Evolutionary conservation across 176 grass and related monocot genomes (phyloP).

Genomic region (Oryza meyeriana): DNA sequence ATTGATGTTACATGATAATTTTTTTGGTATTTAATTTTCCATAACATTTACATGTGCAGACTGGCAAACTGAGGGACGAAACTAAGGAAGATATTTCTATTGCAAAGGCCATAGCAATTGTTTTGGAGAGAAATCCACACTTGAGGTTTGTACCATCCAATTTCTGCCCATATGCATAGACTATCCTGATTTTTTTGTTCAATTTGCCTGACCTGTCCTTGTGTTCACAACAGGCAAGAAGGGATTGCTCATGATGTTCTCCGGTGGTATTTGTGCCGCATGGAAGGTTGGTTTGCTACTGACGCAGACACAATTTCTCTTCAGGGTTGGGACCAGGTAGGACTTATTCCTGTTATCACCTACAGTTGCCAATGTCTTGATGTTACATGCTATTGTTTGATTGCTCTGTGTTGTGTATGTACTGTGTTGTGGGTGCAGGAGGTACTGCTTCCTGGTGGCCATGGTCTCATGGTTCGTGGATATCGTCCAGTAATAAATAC

Average conservation of each 20-base stretch:
- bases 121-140: conserved; percentile 69
- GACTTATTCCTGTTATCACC: not conserved
- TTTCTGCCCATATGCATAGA: not conserved
- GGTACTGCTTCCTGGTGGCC: conserved; percentile 92
- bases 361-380: not conserved
- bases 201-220: conserved; percentile 22
- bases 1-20: not conserved
- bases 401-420: conserved; percentile 12
- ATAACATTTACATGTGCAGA: conserved; percentile 37
- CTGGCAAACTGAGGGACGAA: conserved; percentile 71
- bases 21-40: conserved; percentile 4
- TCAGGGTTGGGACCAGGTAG: conserved; percentile 87
- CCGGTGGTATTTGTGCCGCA: conserved; percentile 95
- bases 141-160: conserved; percentile 56
- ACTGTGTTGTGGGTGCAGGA: conserved; percentile 55
- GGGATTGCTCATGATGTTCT: conserved; percentile 87
- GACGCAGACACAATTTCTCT: conserved; percentile 87
- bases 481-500: conserved; percentile 97
- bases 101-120: conserved; percentile 78
- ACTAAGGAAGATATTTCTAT: conserved; percentile 83
- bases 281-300: conserved; percentile 99
- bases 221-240: conserved; percentile 65
- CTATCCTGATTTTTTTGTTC: not conserved
- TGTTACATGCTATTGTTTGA: conserved; percentile 8
- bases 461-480: conserved; percentile 98